These are phyloP conservation scores for Pseudogymnoascus sp. DNA, from an alignment of 2,329 filamentous ascomycete genomes.

Conservation along the genomic window DNA sequence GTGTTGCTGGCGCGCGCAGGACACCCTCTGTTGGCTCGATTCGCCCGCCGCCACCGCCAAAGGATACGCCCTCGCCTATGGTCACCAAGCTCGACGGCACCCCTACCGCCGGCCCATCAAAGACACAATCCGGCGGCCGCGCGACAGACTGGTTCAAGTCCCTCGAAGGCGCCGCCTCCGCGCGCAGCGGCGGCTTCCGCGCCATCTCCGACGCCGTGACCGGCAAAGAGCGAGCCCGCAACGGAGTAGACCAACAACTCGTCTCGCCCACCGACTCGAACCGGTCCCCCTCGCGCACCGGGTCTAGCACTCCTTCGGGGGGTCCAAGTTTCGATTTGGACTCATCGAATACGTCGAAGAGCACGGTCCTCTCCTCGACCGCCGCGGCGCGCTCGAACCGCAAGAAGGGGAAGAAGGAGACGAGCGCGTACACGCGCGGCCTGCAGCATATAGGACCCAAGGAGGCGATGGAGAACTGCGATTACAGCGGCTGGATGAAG, in stretches of 20 bases:
- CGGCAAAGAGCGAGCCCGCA: slow-evolving; percentile 44
- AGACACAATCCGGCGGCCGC: slow-evolving; percentile 40
- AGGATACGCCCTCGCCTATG: slow-evolving; percentile 46
- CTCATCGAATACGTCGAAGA: slow-evolving; percentile 57
- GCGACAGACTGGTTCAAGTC: slow-evolving; percentile 43
- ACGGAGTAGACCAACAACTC: slow-evolving; percentile 38
- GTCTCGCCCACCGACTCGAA: background rate
- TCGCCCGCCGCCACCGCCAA: slow-evolving; percentile 50
- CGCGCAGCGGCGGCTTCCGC: slow-evolving; percentile 60
- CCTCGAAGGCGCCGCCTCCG: slow-evolving; percentile 42
- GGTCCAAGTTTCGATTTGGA: slow-evolving; percentile 71
- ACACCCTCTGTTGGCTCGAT: slow-evolving; percentile 41
- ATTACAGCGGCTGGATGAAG: slow-evolving; percentile 99
- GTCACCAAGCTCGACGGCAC: slow-evolving; percentile 51
- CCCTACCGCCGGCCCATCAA: slow-evolving; percentile 26
- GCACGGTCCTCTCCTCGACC: slow-evolving; percentile 36
- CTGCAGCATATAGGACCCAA: slow-evolving; percentile 71
- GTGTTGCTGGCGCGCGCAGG: slow-evolving; percentile 31
- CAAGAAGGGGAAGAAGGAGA: slow-evolving; percentile 85
- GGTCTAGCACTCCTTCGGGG: slow-evolving; percentile 61
- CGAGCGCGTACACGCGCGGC: slow-evolving; percentile 85
- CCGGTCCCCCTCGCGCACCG: slow-evolving; percentile 62
- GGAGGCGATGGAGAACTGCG: slow-evolving; percentile 77
- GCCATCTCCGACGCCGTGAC: slow-evolving; percentile 73
- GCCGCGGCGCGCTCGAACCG: slow-evolving; percentile 40